A percentile compares a stretch with the other conserved stretches of the same genome.
These are phyloP conservation scores for Pyrenophora tritici-repentis DNA, from an alignment of 2,329 filamentous ascomycete species.

Conservation along the genomic window DNA sequence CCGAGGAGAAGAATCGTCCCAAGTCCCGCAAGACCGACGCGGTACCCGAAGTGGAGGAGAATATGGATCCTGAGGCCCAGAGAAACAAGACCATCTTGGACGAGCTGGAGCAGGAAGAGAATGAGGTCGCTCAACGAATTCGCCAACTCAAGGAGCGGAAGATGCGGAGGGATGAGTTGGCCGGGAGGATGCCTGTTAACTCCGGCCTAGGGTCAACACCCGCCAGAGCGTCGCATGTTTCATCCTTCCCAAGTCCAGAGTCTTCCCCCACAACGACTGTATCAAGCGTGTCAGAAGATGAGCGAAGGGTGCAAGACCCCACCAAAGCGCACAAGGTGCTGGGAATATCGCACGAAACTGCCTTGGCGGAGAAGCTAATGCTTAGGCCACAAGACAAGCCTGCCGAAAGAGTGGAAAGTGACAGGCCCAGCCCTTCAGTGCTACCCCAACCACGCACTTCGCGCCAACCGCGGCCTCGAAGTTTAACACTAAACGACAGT, in stretches of 20 bases:
- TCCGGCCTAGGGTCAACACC: conserved; percentile 50
- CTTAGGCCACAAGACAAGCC: conserved; percentile 6
- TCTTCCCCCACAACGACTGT: conserved; percentile 40
- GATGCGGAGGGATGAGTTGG: conserved; percentile 56
- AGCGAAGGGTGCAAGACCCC: conserved; percentile 32
- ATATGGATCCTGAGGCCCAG: conserved; percentile 27
- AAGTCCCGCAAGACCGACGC: conserved; percentile 36
- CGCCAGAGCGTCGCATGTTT: conserved; percentile 41
- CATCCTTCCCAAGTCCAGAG: conserved; percentile 35
- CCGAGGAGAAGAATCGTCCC: conserved; percentile 29
- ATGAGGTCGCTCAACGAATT: conserved; percentile 62
- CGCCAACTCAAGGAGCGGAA: conserved; percentile 63
- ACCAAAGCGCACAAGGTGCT: conserved; percentile 51
- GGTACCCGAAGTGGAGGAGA: conserved; percentile 34
- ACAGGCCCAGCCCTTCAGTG: conserved; percentile 14
- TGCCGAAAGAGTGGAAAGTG: conserved; percentile 2
- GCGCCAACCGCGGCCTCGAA: conserved; percentile 37
- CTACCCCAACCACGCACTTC: conserved; percentile 22
- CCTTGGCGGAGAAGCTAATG: conserved; percentile 22
- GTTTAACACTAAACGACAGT: conserved; percentile 42
- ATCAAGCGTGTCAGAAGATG: conserved; percentile 38
- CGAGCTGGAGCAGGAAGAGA: conserved; percentile 53
- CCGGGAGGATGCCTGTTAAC: conserved; percentile 38
- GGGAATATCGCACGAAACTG: conserved; percentile 38
- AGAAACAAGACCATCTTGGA: conserved; percentile 38